These are phyloP conservation scores for Xylaria venustula DNA, from an alignment of 495 filamentous ascomycete species.

Conservation along the genomic window DNA sequence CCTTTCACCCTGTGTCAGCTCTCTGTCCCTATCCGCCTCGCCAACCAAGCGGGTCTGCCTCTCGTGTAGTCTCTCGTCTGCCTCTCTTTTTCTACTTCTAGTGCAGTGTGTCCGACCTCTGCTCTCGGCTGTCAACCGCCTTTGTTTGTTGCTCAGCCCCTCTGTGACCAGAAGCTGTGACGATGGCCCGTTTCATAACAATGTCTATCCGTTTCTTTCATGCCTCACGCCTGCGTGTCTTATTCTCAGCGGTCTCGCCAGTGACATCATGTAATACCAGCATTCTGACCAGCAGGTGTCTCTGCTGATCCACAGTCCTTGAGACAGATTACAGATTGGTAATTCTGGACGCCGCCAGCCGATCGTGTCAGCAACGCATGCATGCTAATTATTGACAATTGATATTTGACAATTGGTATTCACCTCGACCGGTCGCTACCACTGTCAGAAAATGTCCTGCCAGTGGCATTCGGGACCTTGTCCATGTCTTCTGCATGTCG, in stretches of 20 bases:
- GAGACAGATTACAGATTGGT: not conserved
- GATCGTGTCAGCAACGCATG: not conserved
- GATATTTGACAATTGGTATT: not conserved
- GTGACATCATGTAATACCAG: conserved; percentile 8
- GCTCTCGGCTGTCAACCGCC: not conserved
- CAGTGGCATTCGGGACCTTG: not conserved
- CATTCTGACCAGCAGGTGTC: no score
- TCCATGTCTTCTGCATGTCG: not conserved
- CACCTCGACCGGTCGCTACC: not conserved
- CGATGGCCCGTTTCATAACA: not conserved
- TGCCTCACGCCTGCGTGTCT: no score
- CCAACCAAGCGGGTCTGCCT: not conserved
- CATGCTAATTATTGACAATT: no score
- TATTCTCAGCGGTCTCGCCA: not conserved
- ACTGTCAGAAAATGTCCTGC: not conserved
- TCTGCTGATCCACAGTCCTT: not conserved
- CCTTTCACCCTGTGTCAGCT: not conserved
- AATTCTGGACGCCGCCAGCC: not conserved
- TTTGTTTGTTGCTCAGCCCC: not conserved
- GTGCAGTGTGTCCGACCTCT: no score
- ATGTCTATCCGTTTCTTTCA: not conserved
- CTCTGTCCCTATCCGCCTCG: not conserved
- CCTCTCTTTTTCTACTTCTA: no score
- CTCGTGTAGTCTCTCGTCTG: no score
- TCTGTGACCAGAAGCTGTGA: not conserved